Percentiles rank a stretch among this genome's conserved stretches.
phyloP scores from a whole-genome alignment of 1,284 basidiomycete genomes.

The Leccinum pachyderme region DNA sequence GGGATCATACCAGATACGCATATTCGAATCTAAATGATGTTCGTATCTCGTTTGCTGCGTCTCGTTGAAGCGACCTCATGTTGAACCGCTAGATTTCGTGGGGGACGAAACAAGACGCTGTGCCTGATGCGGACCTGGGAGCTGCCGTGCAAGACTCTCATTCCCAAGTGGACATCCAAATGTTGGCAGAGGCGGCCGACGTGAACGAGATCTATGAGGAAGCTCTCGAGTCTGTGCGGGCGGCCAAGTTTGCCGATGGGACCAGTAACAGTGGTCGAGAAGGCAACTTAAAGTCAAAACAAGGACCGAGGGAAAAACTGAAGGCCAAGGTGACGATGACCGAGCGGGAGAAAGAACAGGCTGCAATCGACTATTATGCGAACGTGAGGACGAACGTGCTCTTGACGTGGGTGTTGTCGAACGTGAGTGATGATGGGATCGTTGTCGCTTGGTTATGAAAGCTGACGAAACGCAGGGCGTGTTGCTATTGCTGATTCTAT shows the following conservation, averaged over 20 bases:
- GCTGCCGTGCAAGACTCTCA: constrained; percentile 75
- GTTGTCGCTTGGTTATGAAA: not conserved
- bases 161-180: constrained; percentile 85
- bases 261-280: constrained; percentile 1
- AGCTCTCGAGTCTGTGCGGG: constrained; percentile 78
- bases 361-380: constrained; percentile 85
- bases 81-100: constrained; percentile 64
- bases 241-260: constrained; percentile 53
- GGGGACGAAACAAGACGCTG: constrained; percentile 85
- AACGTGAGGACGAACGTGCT: constrained; percentile 91
- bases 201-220: constrained; percentile 90
- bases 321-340: constrained; percentile 34
- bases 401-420: constrained; percentile 82
- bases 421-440: constrained; percentile 47
- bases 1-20: constrained; percentile 54
- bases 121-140: constrained; percentile 74
- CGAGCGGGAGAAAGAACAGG: constrained; percentile 66
- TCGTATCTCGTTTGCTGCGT: not conserved
- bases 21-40: constrained; percentile 84
- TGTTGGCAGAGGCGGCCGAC: constrained; percentile 84
- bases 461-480: constrained; percentile 50
- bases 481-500: constrained; percentile 72
- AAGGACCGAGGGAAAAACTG: constrained; percentile 19
- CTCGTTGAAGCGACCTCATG: not conserved
- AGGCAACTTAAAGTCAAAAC: constrained; percentile 11